Conservation (phyloP, 1,284 basidiomycete species). For the Coniferiporia weirii region DNA sequence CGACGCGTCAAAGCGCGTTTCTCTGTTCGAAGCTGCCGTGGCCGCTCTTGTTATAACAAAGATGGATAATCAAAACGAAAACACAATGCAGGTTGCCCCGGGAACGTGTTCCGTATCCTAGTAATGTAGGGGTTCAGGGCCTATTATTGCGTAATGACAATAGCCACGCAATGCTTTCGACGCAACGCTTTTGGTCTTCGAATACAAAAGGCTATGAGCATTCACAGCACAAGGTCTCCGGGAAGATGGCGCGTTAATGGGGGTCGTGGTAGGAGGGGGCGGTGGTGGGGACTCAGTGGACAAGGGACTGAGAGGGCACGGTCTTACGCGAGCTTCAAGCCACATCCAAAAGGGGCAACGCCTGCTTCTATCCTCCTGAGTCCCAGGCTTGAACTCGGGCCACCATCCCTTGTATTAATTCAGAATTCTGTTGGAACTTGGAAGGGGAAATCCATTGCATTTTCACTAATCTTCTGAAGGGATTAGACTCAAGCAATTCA, state of each 20-base stretch:
- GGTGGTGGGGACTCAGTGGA: not conserved
- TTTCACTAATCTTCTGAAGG: not conserved
- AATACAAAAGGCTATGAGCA: not conserved
- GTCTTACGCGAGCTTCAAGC: not conserved
- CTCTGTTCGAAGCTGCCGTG: not conserved
- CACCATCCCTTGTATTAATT: no score
- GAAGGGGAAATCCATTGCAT: not conserved
- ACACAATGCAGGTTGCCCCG: not conserved
- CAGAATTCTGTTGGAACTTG: no score
- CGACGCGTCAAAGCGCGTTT: slow-evolving; percentile 4
- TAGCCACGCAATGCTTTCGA: not conserved
- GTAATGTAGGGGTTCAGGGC: not conserved
- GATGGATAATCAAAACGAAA: not conserved
- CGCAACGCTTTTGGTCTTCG: not conserved
- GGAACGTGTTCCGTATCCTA: not conserved
- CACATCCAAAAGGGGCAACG: not conserved
- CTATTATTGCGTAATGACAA: slow-evolving; percentile 7
- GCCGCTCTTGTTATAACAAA: not conserved
- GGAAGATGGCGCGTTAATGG: not conserved
- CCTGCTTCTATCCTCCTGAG: no score
- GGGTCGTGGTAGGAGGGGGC: not conserved
- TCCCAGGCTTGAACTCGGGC: no score
- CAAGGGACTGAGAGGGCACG: no score
- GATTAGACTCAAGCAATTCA: not conserved
- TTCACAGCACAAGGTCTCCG: not conserved